Evolutionary conservation across 2,329 filamentous ascomycete species (phyloP), one percentile per base, ranked within the genome.

Genomic region (Aspergillus sp.): DNA sequence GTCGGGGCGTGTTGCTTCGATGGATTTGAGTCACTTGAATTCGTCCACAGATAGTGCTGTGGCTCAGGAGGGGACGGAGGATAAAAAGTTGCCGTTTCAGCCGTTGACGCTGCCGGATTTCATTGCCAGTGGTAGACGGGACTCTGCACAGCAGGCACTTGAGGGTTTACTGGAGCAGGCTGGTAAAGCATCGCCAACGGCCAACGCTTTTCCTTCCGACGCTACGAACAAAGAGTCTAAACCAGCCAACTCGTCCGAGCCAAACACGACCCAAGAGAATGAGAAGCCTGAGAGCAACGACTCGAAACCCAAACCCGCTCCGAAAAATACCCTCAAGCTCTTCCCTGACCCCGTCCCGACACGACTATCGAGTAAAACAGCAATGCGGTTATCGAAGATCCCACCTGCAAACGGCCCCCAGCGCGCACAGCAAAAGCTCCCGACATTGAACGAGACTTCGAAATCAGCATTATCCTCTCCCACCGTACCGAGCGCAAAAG

Each of bases 321-420:
- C 10, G 35, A 32, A n/a, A 43, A 44, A 41, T 4, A 41, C 58
- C 2, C 46, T 67, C 43, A 67, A 66, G 39, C 55, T 67, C 17
- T 66, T 67, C 47, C 66, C 66, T 15, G 61, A 65, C 43, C 56
- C 60, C 17, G 51, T 61, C 41, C 59, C 65, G 35, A 59, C 63
- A 19, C 64, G 63, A 7, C 51, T 58, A 7, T 63, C 64, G 5
- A 67, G 59, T 48, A 62, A 54, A 42, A 57, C 48, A 19, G 54
- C 59, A 15, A 55, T 53, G 50, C 55, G 62, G 32, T 50, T 61
- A 20, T 60, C 59, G 6, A 49, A 45, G 19, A 37, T 27, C 35
- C 53, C 54, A 19, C 50, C 52, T 37, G 33, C 52, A 32, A 52
- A 52, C 22, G 41, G 39, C 15, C 42, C 48, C 30, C 43, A 50